Conservation (phyloP, 768 basidiomycete genomes). For the Lactifluus pinguis region DNA sequence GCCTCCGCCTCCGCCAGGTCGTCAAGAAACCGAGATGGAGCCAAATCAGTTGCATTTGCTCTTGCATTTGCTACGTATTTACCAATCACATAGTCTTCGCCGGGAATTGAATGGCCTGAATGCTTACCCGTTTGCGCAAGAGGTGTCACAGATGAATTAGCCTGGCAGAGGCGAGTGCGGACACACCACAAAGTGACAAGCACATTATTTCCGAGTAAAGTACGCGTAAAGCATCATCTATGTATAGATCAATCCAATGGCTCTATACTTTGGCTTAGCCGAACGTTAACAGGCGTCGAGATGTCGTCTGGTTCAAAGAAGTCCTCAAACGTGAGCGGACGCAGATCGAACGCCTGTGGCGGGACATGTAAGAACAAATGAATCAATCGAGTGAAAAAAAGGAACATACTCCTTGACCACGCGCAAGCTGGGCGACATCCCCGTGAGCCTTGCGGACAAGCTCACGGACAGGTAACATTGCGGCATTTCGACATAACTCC, state of each 20-base stretch:
- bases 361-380: not conserved
- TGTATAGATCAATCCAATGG: not conserved
- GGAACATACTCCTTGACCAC: conserved; percentile 35
- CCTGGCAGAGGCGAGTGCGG: not conserved
- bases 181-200: not conserved
- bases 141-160: not conserved
- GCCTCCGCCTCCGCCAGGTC: too few relatives aligned
- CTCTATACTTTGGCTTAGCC: not conserved
- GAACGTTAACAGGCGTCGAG: not conserved
- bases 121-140: not conserved
- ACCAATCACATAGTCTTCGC: too few relatives aligned
- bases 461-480: conserved; percentile 87
- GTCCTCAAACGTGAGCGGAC: conserved; percentile 62
- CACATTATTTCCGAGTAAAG: not conserved
- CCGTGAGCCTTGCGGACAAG: conserved; percentile 50
- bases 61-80: too few relatives aligned
- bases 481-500: conserved; percentile 88
- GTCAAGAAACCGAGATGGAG: too few relatives aligned
- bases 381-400: not conserved
- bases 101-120: too few relatives aligned
- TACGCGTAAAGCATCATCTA: not conserved
- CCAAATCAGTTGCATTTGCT: too few relatives aligned
- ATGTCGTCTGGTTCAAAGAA: conserved; percentile 43
- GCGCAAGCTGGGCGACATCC: conserved; percentile 41
- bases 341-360: conserved; percentile 68